Conservation (phyloP, 495 filamentous ascomycete genomes). For the Xylaria palmicola region DNA sequence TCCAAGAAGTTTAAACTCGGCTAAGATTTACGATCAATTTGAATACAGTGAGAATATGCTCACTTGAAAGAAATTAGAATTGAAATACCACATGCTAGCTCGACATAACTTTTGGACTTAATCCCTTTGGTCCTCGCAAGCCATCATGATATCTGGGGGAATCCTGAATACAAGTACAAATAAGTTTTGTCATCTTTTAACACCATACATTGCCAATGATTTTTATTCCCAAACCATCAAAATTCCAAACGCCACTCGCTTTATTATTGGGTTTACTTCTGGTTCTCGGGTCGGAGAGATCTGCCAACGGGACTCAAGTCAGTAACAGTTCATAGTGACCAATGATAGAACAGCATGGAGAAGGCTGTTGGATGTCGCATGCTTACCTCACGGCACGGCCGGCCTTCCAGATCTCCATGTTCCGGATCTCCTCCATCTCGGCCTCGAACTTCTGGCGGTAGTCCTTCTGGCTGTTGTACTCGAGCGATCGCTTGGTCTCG, state of each 20-base stretch:
- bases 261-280: constrained; percentile 59
- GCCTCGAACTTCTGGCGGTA: constrained; percentile 95
- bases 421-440: constrained; percentile 94
- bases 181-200: constrained; percentile 24
- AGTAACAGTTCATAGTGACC: constrained; percentile 1
- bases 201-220: constrained; percentile 24
- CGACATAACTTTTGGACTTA: constrained; percentile 25
- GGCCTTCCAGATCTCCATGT: constrained; percentile 97
- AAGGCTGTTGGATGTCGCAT: not conserved
- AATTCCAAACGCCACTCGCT: constrained; percentile 16
- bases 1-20: not conserved
- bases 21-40: not conserved
- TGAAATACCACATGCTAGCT: constrained; percentile 18
- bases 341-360: not conserved
- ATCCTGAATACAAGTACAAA: constrained; percentile 38
- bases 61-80: not conserved
- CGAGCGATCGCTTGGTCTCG: constrained; percentile 90
- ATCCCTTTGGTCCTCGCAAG: constrained; percentile 26
- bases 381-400: constrained; percentile 90
- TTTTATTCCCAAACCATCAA: constrained; percentile 19
- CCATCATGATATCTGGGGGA: constrained; percentile 22
- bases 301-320: constrained; percentile 39
- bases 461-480: constrained; percentile 91
- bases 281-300: constrained; percentile 89
- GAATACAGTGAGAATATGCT: not conserved